A percentile compares a stretch with the other conserved stretches of the same genome.
These are phyloP conservation scores for Colletotrichum lupini DNA, from an alignment of 2,329 filamentous ascomycete genomes.

Conservation along the genomic window DNA sequence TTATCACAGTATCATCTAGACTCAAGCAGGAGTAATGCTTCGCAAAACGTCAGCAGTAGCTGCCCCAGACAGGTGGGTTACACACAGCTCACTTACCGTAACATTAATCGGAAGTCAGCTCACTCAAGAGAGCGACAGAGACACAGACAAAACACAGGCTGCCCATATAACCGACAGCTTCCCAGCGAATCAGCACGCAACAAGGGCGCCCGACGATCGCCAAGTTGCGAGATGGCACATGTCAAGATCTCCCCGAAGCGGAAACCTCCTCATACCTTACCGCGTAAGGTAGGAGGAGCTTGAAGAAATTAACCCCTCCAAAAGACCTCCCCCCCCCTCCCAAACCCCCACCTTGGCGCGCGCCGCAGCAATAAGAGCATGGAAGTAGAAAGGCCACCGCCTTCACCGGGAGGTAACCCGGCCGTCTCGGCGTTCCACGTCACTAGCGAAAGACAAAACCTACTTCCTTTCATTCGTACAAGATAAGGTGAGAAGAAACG, in stretches of 20 bases:
- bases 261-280: background rate
- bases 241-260: background rate
- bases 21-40: background rate
- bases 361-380: background rate
- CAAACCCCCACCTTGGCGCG: background rate
- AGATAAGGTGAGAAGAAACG: background rate
- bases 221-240: background rate
- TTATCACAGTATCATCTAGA: too few relatives aligned
- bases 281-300: background rate
- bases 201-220: background rate
- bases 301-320: background rate
- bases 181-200: background rate
- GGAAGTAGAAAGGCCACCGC: background rate
- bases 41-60: background rate
- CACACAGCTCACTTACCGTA: background rate
- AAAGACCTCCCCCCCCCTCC: too few relatives aligned
- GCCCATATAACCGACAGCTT: background rate
- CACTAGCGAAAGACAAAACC: background rate
- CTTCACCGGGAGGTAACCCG: constrained; percentile 1
- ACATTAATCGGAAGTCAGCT: background rate
- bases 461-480: background rate
- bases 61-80: background rate
- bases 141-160: background rate
- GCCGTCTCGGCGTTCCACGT: constrained; percentile 10
- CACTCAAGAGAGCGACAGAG: background rate